These are phyloP conservation scores for Albophoma yamanashiensis DNA, from an alignment of 2,329 filamentous ascomycete genomes.

Conservation along the genomic window DNA sequence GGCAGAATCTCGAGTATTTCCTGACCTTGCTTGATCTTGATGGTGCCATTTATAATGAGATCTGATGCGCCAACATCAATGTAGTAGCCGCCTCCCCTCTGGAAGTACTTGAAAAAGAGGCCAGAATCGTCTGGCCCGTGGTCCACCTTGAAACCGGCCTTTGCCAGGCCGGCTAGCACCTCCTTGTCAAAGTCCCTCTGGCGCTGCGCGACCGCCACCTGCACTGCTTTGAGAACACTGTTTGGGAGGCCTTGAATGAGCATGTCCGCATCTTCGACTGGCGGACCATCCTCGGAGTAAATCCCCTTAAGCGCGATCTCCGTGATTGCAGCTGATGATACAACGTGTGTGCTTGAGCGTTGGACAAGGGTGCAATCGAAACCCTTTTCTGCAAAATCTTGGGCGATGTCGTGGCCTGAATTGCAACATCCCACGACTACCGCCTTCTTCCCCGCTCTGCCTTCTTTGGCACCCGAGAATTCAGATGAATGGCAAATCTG, in stretches of 20 bases:
- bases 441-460: constrained; percentile 44
- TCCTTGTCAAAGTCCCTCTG: constrained; percentile 26
- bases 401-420: constrained; percentile 58
- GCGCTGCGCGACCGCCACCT: constrained; percentile 29
- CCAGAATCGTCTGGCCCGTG: constrained; percentile 45
- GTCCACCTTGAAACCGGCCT: constrained; percentile 51
- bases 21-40: constrained; percentile 50
- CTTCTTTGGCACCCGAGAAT: constrained; percentile 39
- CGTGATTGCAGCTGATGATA: constrained; percentile 42
- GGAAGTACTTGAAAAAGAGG: constrained; percentile 51
- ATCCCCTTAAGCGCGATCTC: constrained; percentile 41
- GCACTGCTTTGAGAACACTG: constrained; percentile 48
- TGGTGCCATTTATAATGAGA: constrained; percentile 52
- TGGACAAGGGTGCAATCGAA: constrained; percentile 61
- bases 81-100: constrained; percentile 59
- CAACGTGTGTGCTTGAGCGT: constrained; percentile 53
- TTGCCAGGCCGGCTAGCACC: constrained; percentile 32
- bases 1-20: constrained; percentile 41
- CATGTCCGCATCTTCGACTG: constrained; percentile 56
- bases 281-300: constrained; percentile 41
- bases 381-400: constrained; percentile 56
- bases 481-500: constrained; percentile 52
- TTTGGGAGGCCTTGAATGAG: constrained; percentile 45
- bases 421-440: constrained; percentile 60
- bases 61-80: constrained; percentile 56